These are phyloP conservation scores for Candida easanensis DNA, from an alignment of 805 yeast species.

Conservation along the genomic window DNA sequence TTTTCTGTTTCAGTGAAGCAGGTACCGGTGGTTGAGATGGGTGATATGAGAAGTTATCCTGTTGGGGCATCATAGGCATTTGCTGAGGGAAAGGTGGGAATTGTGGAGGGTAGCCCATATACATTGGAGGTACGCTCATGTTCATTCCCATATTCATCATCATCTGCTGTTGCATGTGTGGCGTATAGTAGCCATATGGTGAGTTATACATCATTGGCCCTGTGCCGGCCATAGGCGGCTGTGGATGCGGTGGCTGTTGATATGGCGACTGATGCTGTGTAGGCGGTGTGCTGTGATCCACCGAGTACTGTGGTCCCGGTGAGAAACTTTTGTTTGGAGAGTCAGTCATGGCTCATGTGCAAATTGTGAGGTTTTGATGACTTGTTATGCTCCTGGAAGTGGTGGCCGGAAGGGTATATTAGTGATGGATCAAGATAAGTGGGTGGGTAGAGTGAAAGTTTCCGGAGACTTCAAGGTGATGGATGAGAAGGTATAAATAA, in stretches of 20 bases:
- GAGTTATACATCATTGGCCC: too few relatives aligned
- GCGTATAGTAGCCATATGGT: too few relatives aligned
- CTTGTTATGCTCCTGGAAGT: too few relatives aligned
- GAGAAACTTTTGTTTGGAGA: neutral
- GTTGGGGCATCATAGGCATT: neutral
- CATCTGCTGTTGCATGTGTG: too few relatives aligned
- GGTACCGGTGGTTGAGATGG: neutral
- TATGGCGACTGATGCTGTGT: constrained; percentile 2
- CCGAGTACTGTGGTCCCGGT: neutral
- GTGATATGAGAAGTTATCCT: neutral
- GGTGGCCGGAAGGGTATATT: neutral
- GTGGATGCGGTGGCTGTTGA: constrained; percentile 2
- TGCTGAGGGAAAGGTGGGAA: too few relatives aligned
- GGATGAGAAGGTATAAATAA: too few relatives aligned
- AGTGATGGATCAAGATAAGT: neutral
- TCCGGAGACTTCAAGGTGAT: too few relatives aligned
- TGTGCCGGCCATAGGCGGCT: too few relatives aligned
- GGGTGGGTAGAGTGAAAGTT: too few relatives aligned
- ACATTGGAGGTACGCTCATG: too few relatives aligned
- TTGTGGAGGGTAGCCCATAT: too few relatives aligned
- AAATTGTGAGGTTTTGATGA: neutral
- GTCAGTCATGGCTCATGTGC: constrained; percentile 3
- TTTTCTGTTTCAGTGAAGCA: neutral
- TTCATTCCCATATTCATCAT: too few relatives aligned
- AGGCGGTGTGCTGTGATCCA: neutral